These are phyloP conservation scores for Cucumis hystrix DNA, from an alignment of 306 rosid genomes.

Conservation along the genomic window DNA sequence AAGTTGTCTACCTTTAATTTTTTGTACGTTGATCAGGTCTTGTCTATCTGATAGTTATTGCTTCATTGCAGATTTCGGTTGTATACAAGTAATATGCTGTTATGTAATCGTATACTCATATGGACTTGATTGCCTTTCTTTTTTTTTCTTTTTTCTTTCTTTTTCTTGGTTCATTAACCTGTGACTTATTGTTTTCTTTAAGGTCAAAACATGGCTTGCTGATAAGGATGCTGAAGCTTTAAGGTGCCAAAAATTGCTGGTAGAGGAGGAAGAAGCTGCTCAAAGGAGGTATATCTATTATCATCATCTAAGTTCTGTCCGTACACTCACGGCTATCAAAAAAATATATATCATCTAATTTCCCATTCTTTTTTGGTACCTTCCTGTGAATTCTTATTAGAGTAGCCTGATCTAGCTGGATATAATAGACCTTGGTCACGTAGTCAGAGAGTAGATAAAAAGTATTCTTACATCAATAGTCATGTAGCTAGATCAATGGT, in stretches of 20 bases:
- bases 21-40: neutral
- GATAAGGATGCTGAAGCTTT: conserved; percentile 79
- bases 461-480: neutral
- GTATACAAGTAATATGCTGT: neutral
- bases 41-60: neutral
- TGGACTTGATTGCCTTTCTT: neutral
- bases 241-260: conserved; percentile 65
- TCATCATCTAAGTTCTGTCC: neutral
- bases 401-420: neutral
- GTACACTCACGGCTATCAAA: no score
- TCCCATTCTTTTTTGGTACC: neutral
- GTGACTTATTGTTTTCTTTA: conserved; percentile 1
- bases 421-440: neutral
- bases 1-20: neutral
- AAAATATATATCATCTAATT: neutral
- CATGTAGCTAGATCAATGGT: neutral
- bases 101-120: neutral
- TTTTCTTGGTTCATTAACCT: conserved; percentile 6
- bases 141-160: neutral
- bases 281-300: conserved; percentile 45
- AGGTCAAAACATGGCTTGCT: conserved; percentile 77
- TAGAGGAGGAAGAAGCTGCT: conserved; percentile 89
- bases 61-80: neutral
- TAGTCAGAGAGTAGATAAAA: neutral
- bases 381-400: neutral